These are phyloP conservation scores for Astrephomene gubernaculifera DNA, from an alignment of 139 green algal species.

Conservation along the genomic window DNA sequence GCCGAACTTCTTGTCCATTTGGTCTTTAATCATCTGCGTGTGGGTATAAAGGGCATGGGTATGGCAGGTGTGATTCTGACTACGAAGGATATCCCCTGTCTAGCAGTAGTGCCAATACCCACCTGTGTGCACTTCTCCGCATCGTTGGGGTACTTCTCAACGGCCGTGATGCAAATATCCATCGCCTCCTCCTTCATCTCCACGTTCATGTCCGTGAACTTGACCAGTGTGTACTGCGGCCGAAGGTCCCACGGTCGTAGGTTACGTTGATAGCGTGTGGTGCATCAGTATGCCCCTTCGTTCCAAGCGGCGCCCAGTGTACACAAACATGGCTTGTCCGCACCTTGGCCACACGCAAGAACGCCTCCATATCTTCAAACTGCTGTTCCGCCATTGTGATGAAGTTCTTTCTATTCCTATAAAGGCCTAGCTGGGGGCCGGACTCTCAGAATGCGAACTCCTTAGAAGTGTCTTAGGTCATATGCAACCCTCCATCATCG, in stretches of 20 bases:
- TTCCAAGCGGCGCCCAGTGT: not conserved
- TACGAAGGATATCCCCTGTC: too few relatives aligned
- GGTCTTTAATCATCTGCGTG: constrained; percentile 88
- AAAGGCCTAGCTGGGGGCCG: not conserved
- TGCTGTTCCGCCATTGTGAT: constrained; percentile 45
- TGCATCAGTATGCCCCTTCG: too few relatives aligned
- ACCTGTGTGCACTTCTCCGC: constrained; percentile 90
- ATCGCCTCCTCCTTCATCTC: constrained; percentile 91
- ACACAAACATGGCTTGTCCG: not conserved
- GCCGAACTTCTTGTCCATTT: constrained; percentile 96
- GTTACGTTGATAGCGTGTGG: not conserved
- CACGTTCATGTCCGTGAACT: constrained; percentile 81
- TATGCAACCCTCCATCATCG: not conserved
- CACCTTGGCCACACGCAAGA: constrained; percentile 69
- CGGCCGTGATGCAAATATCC: constrained; percentile 87
- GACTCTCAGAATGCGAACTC: not conserved
- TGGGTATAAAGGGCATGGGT: not conserved
- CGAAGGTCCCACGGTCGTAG: not conserved
- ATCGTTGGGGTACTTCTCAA: constrained; percentile 84
- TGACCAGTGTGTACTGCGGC: constrained; percentile 83
- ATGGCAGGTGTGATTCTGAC: too few relatives aligned
- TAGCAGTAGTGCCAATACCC: too few relatives aligned
- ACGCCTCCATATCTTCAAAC: constrained; percentile 75
- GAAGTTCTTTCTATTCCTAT: not conserved
- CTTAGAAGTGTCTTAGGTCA: not conserved